Percentiles rank a stretch among this genome's conserved stretches.
These are phyloP conservation scores for Diaporthe sp. DNA, from an alignment of 2,329 filamentous ascomycete species.

Conservation along the genomic window DNA sequence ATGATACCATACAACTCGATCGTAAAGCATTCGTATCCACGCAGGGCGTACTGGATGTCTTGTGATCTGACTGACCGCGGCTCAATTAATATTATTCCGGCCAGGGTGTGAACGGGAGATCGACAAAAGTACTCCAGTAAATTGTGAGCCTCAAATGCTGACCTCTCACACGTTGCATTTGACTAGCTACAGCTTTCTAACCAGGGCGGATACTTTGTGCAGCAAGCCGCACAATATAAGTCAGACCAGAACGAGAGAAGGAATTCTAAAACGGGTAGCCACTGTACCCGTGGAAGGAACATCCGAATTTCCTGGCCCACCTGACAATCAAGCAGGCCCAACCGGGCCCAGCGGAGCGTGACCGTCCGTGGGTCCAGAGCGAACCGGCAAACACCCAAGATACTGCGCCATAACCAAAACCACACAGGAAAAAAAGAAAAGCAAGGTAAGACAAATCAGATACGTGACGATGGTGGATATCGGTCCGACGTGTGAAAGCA, in stretches of 20 bases:
- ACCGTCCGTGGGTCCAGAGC: not conserved
- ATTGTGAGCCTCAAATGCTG: not conserved
- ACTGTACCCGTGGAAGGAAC: not conserved
- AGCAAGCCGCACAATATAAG: not conserved
- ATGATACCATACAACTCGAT: not conserved
- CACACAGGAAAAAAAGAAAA: not conserved
- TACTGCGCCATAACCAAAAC: not conserved
- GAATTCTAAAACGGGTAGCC: not conserved
- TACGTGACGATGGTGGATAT: not conserved
- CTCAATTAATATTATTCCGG: not conserved
- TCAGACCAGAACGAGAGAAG: not conserved
- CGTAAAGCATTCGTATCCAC: not conserved
- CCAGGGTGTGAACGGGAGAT: constrained; percentile 5
- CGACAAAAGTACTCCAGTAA: not conserved
- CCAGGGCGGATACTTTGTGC: not conserved
- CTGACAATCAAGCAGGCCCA: not conserved
- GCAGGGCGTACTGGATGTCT: not conserved
- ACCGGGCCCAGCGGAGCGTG: not conserved
- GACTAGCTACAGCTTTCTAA: not conserved
- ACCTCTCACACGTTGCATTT: not conserved
- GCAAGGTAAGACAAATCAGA: not conserved
- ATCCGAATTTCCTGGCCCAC: not conserved
- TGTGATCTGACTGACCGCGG: not conserved
- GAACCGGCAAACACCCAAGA: not conserved
- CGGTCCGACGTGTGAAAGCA: not conserved